These are phyloP conservation scores for Mycena amicta DNA, from an alignment of 768 basidiomycete genomes.

Conservation along the genomic window DNA sequence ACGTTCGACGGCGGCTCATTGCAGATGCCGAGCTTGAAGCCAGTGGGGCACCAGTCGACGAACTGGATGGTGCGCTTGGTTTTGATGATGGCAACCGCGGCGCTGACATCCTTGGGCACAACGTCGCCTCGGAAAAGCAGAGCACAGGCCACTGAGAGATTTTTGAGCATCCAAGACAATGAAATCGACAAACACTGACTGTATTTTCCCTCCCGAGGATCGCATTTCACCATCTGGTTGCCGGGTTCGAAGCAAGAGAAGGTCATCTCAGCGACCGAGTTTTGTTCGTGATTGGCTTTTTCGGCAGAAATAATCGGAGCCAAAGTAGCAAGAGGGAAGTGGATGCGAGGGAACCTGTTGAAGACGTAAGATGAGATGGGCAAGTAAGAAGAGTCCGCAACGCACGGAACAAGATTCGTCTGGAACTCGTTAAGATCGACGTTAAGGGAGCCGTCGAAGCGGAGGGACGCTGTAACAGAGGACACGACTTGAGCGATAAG, in stretches of 20 bases:
- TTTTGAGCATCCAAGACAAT: conserved; percentile 34
- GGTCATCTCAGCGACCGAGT: conserved; percentile 97
- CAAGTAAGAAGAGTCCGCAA: conserved; percentile 38
- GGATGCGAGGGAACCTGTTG: conserved; percentile 94
- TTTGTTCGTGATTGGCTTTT: conserved; percentile 94
- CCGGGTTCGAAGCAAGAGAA: conserved; percentile 96
- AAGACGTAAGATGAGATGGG: conserved; percentile 25
- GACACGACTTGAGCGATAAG: conserved; percentile 99
- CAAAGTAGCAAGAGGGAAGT: conserved; percentile 96
- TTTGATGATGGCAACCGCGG: conserved; percentile 91
- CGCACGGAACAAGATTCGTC: conserved; percentile 96
- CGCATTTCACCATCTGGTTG: conserved; percentile 96
- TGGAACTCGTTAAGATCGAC: conserved; percentile 99
- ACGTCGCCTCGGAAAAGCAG: conserved; percentile 95
- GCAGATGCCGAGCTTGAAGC: conserved; percentile 98
- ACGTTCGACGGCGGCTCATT: conserved; percentile 92
- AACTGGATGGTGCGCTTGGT: conserved; percentile 98
- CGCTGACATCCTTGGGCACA: conserved; percentile 93
- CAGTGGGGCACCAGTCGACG: conserved; percentile 98
- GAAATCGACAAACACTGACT: conserved; percentile 57
- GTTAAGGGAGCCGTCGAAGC: conserved; percentile 96
- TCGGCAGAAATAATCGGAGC: conserved; percentile 92
- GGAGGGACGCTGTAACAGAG: conserved; percentile 93
- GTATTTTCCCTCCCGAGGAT: conserved; percentile 98
- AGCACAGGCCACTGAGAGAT: conserved; percentile 78